phyloP scores from a whole-genome alignment of 164 flowering plant genomes.

The Buxus sempervirens region DNA sequence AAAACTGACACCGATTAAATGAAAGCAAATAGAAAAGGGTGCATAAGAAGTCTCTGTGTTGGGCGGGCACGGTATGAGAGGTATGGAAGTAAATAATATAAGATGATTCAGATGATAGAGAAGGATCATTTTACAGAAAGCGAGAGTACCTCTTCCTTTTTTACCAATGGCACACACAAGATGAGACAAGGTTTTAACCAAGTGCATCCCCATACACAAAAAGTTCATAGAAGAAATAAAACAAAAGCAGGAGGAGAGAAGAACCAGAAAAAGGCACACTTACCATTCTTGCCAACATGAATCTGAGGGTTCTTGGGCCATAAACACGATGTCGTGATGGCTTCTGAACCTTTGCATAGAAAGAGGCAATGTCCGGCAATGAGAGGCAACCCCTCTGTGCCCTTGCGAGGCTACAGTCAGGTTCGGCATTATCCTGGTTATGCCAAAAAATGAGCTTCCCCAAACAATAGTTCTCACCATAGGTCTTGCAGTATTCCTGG shows the following conservation, averaged over 20 bases:
- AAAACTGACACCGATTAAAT: too few species aligned
- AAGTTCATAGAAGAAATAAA: neutral
- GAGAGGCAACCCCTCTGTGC: slow-evolving; percentile 87
- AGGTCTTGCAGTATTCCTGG: slow-evolving; percentile 84
- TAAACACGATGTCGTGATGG: slow-evolving; percentile 70
- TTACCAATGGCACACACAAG: too few species aligned
- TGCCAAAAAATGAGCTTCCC: slow-evolving; percentile 97
- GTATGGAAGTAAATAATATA: too few species aligned
- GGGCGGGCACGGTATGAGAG: too few species aligned
- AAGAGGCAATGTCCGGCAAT: slow-evolving; percentile 77
- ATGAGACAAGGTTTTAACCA: too few species aligned
- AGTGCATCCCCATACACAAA: too few species aligned
- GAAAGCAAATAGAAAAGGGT: too few species aligned
- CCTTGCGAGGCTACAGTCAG: slow-evolving; percentile 61
- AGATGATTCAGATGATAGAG: too few species aligned
- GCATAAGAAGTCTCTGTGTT: too few species aligned
- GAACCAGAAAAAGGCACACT: slow-evolving; percentile 12
- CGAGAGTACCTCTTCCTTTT: too few species aligned
- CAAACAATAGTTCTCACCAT: slow-evolving; percentile 88
- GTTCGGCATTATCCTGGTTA: slow-evolving; percentile 73
- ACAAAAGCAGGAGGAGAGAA: neutral
- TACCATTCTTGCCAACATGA: slow-evolving; percentile 87
- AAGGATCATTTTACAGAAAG: too few species aligned
- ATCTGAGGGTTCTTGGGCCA: slow-evolving; percentile 69
- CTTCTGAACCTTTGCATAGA: slow-evolving; percentile 75